Percentiles rank a stretch among this genome's conserved stretches.
phyloP scores from a whole-genome alignment of 2,329 filamentous ascomycete species.

The Exophiala alcalophila region DNA sequence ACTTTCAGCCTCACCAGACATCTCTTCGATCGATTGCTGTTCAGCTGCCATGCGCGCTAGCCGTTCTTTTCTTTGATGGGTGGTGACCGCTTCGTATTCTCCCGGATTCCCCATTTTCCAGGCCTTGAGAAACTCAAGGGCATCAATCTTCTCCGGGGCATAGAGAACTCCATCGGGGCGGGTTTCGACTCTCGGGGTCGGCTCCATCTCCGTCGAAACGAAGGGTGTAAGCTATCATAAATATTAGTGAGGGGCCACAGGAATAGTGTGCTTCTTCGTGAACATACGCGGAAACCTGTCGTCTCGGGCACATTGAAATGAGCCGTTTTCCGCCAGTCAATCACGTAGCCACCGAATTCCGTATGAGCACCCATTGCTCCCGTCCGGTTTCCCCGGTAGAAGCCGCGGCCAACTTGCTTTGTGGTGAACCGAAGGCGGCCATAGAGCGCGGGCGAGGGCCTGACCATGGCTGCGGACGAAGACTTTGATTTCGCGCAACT shows the following conservation, averaged over 20 bases:
- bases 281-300: constrained; percentile 65
- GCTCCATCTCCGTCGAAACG: constrained; percentile 43
- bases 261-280: neutral
- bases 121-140: constrained; percentile 17
- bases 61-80: constrained; percentile 11
- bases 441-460: constrained; percentile 25
- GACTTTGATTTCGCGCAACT: too few species aligned
- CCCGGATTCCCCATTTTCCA: constrained; percentile 20
- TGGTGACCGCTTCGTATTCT: constrained; percentile 18
- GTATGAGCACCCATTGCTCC: constrained; percentile 85
- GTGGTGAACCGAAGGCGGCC: constrained; percentile 63
- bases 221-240: constrained; percentile 44
- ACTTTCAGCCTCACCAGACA: too few species aligned
- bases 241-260: constrained; percentile 16
- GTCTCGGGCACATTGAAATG: constrained; percentile 81
- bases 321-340: constrained; percentile 84
- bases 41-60: constrained; percentile 1
- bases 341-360: constrained; percentile 75
- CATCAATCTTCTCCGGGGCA: constrained; percentile 14
- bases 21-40: constrained; percentile 2
- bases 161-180: constrained; percentile 11
- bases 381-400: constrained; percentile 93
- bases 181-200: constrained; percentile 28
- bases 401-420: constrained; percentile 89
- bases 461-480: constrained; percentile 23